A percentile compares a stretch with the other conserved stretches of the same genome.
These are phyloP conservation scores for Globisporangium middletonii DNA, from an alignment of 352 stramenopile species.

Conservation along the genomic window DNA sequence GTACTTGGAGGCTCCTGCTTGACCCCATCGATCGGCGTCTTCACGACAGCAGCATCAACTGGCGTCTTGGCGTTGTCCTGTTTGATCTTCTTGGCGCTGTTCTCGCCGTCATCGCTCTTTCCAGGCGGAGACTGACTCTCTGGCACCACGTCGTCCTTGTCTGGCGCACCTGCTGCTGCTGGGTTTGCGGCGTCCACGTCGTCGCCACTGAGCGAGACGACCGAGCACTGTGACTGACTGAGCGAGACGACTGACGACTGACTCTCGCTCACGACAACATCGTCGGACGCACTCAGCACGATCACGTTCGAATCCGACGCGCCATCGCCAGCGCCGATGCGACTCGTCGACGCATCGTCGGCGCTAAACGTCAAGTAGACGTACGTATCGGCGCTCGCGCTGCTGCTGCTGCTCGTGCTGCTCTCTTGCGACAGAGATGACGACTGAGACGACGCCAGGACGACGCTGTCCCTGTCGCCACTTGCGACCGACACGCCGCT, in stretches of 20 bases:
- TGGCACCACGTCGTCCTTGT: conserved; percentile 2
- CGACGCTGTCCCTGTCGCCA: conserved; percentile 1
- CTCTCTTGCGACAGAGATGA: background rate
- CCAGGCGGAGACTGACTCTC: conserved; percentile 1
- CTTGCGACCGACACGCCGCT: background rate
- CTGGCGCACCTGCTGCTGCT: too few relatives aligned
- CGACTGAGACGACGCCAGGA: background rate
- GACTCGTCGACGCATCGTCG: too few relatives aligned
- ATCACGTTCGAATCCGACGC: background rate
- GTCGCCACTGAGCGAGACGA: background rate
- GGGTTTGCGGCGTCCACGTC: background rate
- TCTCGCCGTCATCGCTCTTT: background rate
- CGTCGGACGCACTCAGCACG: background rate
- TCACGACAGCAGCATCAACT: background rate
- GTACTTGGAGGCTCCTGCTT: background rate
- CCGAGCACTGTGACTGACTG: background rate
- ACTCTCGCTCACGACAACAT: background rate
- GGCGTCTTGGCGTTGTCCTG: too few relatives aligned
- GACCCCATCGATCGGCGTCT: background rate
- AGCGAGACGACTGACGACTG: background rate
- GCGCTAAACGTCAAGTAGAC: background rate
- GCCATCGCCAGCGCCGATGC: background rate
- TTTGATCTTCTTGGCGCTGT: background rate
- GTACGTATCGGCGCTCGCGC: background rate
- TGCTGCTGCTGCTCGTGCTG: background rate